Evolutionary conservation across 2,329 filamentous ascomycete species (phyloP), one percentile per base, ranked within the genome.

Genomic region (Calonectria naviculata): DNA sequence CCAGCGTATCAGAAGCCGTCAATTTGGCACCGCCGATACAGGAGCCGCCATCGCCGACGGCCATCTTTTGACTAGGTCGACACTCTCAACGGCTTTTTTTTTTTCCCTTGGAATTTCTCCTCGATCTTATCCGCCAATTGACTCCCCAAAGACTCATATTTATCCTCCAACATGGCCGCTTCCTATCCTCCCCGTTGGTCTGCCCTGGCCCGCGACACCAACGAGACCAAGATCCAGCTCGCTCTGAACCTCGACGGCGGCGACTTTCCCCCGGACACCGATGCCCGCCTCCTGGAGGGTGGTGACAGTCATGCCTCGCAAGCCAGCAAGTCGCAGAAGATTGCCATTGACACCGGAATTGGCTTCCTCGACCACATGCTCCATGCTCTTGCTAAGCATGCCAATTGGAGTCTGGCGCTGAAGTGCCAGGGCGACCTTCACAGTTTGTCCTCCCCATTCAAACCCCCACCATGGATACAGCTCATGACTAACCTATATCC

Each of bases 301-400:
- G 85, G 83, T 41, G 90, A 90, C 71, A 87, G 88, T 68, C 97
- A 99, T 82, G 96, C 97, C 34, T 92, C 93, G 1, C 96, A 99
- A 84, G 87, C 91, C 74, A 96, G 94, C 77, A 92, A 93, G 76
- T 94, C 92, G 47, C 97, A 98, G 84, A 92, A 91, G 71, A 98
- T 98, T 81, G 91, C 91, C 80, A 89, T 98, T 76, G 92, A 94
- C 88, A 98, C 96, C 0, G 97, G 97, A 75, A 97, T 99, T 83
- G 97, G 97, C 71, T 99, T 99, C 85, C 89, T 99, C 68, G 97
- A 99, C 86, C 97, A 99, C 87, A 98, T 99, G 96, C 89, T 98
- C 62, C 97, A 99, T 84, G 97, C 97, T 7, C 89, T 98, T 67
- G 94, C 97, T 62, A 98, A 99, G 85, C 97, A 99, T 85, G 92